Evolutionary conservation across 345 rosid species (phyloP).

Genomic region (Murraya koenigii): DNA sequence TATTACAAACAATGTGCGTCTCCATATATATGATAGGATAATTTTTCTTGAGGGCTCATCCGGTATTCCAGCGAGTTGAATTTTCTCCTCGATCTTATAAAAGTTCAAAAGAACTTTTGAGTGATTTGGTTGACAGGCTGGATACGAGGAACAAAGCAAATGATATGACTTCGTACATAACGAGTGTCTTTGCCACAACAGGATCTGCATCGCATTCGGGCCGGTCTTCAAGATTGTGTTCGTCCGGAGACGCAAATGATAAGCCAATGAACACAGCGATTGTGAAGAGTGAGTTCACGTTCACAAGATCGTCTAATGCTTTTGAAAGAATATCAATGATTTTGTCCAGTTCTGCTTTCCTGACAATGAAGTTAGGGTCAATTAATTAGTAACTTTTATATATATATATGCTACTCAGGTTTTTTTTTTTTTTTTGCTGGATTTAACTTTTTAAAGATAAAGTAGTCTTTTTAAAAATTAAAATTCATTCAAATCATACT

Average conservation of each 20-base stretch:
- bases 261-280: no score
- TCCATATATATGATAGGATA: neutral
- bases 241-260: neutral
- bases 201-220: slow-evolving; percentile 13
- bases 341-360: no score
- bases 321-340: no score
- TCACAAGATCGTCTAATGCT: no score
- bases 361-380: no score
- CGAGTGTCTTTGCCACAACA: slow-evolving; percentile 4
- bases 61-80: neutral
- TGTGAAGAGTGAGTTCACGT: no score
- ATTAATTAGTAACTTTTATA: no score
- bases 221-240: slow-evolving; percentile 22
- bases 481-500: no score
- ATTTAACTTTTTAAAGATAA: no score
- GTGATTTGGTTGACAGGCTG: slow-evolving; percentile 37
- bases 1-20: neutral
- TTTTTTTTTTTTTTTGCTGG: no score
- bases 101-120: slow-evolving; percentile 24
- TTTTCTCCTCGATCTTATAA: neutral
- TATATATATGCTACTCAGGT: no score
- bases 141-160: slow-evolving; percentile 38
- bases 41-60: neutral
- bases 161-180: slow-evolving; percentile 33
- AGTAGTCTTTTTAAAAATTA: no score